Base-by-base conservation (phyloP, 148 eudicot species). In the Vaccinium myrtillus region DNA sequence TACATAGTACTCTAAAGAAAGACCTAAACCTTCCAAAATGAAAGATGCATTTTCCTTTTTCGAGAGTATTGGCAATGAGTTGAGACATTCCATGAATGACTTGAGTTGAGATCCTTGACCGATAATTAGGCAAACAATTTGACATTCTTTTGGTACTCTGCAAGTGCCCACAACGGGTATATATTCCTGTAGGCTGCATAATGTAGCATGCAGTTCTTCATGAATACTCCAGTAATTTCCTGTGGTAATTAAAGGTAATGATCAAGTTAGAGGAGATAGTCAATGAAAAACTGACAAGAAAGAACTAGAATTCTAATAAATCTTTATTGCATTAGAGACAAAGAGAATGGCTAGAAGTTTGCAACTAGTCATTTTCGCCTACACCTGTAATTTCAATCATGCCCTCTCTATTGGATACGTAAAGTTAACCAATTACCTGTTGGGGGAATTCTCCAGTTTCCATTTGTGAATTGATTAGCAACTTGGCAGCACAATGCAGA, bases 401-500 rank as follows among this genome's bases (percentile, higher is more conserved):
- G 23, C n/a, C 65, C 48, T 16, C 15, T 46, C 36, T 27, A 5
- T 48, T 27, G 6, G 21, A 1, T 3, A 6, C 8, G 51, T n/a
- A 7, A 27, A 82, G 10, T 8, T 23, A 50, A 15, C 39, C 3
- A 14, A 56, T 83, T 84, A 88, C 91, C 91, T 90, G 83, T 76
- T 90, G 91, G 0, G 91, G 91, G 48, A 87, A 90, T 75, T 90
- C 91, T n/a, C 91, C 91, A 50, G 76, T 75, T 80, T 88, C 90
- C 83, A 86, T 49, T 56, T 90, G 91, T 36, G 88, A 87, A 77
- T 88, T 90, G 77, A 90, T 90, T 80, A 90, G 61, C 63, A 87
- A 86, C 82, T 83, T 90, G 50, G 91, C 91, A 23, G 80, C 90
- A 5, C 84, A 78, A 83, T 90, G 91, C 18, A 89, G 87, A 65